A percentile compares a stretch with the other conserved stretches of the same genome.
These are phyloP conservation scores for Neurospora sp. DNA, from an alignment of 2,329 filamentous ascomycete species.

Conservation along the genomic window DNA sequence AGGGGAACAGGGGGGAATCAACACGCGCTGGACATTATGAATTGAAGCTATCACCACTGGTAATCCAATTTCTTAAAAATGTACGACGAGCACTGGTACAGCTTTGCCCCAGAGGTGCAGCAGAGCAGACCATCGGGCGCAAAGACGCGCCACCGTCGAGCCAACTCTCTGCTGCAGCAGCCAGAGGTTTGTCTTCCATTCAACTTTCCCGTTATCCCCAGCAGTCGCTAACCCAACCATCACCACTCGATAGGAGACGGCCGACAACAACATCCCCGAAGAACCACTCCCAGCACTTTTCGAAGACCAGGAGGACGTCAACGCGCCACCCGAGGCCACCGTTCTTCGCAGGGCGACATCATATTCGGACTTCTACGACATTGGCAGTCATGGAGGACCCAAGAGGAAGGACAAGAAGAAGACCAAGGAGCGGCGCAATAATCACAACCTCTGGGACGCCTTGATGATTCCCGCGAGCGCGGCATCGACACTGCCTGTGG, in stretches of 20 bases:
- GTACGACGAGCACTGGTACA: constrained; percentile 83
- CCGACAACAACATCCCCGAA: constrained; percentile 38
- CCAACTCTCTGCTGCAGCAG: constrained; percentile 59
- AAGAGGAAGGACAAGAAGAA: constrained; percentile 21
- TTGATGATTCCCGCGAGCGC: constrained; percentile 29
- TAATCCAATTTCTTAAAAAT: constrained; percentile 29
- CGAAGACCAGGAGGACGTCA: constrained; percentile 45
- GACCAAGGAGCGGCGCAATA: constrained; percentile 28
- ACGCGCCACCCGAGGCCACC: constrained; percentile 56
- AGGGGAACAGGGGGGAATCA: not conserved
- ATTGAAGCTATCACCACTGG: not conserved
- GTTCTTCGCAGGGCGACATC: constrained; percentile 60
- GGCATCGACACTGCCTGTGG: constrained; percentile 9
- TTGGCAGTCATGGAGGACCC: constrained; percentile 36
- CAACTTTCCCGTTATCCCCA: not conserved
- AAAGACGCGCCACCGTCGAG: constrained; percentile 48
- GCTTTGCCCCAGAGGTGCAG: constrained; percentile 51
- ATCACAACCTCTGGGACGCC: constrained; percentile 39
- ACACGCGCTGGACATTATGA: not conserved
- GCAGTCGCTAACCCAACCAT: not conserved
- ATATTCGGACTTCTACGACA: constrained; percentile 67
- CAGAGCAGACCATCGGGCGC: constrained; percentile 30
- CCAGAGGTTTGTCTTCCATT: constrained; percentile 41
- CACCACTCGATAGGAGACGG: constrained; percentile 36
- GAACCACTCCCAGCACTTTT: constrained; percentile 47